These are phyloP conservation scores for Oehlia diaphana DNA, from an alignment of 192 early-diverging fungal species.

Conservation along the genomic window DNA sequence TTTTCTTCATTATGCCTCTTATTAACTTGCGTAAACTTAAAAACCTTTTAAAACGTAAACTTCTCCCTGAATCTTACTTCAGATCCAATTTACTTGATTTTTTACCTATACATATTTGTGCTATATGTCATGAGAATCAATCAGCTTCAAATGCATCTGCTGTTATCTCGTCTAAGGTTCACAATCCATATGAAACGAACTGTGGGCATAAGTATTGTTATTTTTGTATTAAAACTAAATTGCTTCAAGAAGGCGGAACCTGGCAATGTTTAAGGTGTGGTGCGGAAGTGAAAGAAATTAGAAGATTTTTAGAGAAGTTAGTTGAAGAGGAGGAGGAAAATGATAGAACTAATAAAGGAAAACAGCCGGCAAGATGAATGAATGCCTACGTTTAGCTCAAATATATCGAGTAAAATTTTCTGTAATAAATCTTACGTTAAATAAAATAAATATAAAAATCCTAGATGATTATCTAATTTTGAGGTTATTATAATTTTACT, in stretches of 20 bases:
- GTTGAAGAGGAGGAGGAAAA: conserved; percentile 29
- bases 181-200: conserved; percentile 75
- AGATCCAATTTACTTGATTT: conserved; percentile 43
- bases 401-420: too few species aligned
- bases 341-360: not conserved
- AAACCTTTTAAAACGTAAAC: conserved; percentile 46
- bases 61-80: conserved; percentile 49
- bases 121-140: conserved; percentile 72
- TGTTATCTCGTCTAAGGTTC: conserved; percentile 36
- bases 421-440: too few species aligned
- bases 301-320: conserved; percentile 46
- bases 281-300: conserved; percentile 54
- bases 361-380: not conserved
- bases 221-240: conserved; percentile 79
- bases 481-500: too few species aligned
- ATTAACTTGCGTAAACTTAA: conserved; percentile 67
- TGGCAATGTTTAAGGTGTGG: conserved; percentile 83
- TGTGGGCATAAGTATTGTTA: conserved; percentile 92
- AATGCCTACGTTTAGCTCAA: not conserved
- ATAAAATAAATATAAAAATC: too few species aligned
- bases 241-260: conserved; percentile 68
- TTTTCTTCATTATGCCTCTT: conserved; percentile 81
- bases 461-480: too few species aligned
- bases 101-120: conserved; percentile 70
- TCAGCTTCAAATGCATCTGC: conserved; percentile 32